Conservation (phyloP, 2,329 filamentous ascomycete genomes). For the Claviceps sorghi region DNA sequence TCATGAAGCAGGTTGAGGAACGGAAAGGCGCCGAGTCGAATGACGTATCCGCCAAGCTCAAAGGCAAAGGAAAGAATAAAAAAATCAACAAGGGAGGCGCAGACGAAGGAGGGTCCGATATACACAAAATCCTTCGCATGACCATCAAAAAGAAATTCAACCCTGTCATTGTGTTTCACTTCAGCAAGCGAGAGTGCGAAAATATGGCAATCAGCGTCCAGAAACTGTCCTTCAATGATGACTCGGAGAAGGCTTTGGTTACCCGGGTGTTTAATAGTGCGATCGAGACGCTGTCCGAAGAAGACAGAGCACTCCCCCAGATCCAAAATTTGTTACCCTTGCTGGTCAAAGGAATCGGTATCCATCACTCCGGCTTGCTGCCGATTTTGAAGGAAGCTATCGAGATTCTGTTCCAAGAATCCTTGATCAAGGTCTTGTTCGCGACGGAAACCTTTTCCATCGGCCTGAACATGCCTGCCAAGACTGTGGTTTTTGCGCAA, state of each 20-base stretch:
- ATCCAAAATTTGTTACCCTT: constrained; percentile 83
- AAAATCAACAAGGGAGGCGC: constrained; percentile 79
- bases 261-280: constrained; percentile 87
- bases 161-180: constrained; percentile 97
- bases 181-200: constrained; percentile 96
- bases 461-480: constrained; percentile 96
- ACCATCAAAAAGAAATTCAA: constrained; percentile 97
- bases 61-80: constrained; percentile 84
- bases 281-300: constrained; percentile 80
- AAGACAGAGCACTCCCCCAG: constrained; percentile 77
- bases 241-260: constrained; percentile 90
- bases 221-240: constrained; percentile 83
- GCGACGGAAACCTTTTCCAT: constrained; percentile 98
- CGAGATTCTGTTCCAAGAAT: constrained; percentile 96
- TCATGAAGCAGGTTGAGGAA: constrained; percentile 79
- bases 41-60: constrained; percentile 64
- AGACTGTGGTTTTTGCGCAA: constrained; percentile 97
- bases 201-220: constrained; percentile 77
- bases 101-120: constrained; percentile 61
- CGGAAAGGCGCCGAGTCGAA: constrained; percentile 74
- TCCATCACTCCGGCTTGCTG: constrained; percentile 89
- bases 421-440: constrained; percentile 92
- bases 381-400: constrained; percentile 97
- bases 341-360: constrained; percentile 79
- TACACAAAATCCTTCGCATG: constrained; percentile 97